Base-by-base conservation (phyloP, 2,329 filamentous ascomycete genomes). In the Aspergillus sclerotialis region DNA sequence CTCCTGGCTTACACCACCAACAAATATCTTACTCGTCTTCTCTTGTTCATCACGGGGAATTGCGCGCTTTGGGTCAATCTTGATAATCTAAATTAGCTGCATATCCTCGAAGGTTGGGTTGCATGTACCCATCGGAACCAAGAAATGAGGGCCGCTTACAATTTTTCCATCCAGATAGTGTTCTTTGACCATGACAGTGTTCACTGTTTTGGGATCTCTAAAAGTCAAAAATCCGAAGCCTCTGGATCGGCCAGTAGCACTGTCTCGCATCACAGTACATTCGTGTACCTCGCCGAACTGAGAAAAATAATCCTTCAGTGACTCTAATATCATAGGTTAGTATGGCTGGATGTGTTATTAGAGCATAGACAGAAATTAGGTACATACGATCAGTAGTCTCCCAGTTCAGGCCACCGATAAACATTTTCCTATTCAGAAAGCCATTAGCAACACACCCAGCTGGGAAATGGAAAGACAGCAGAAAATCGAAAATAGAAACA, bases 171-270 rank as follows among this genome's bases (percentile, higher is more conserved):
- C 92, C 14, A 98, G 75, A 51, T 90, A 94, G 62, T 98, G 92
- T 60, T 98, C 92, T 67, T 98, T 98, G 43, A 98, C 92, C 92
- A 98, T 98, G 45, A 98, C 92, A 48, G 88, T 94, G 60, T 98
- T 98, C 47, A 98, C 92, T 4, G 87, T 94, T 68, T 94, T 94
- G 30, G 92, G 84, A 56, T 98, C 92, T 59, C 86, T 93, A 72
- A 98, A 98, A 0, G 92, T 98, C 42, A 98, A 72, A 66, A 98
- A 98, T 18, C 92, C 92, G 52, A 98, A 98, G 15, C 92, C 92
- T 64, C 92, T 80, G 18, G 92, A 96, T 43, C 92, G 81, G 28
- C 92, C 92, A 7, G 88, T 94, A 32, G 85, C 84, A 42, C 88
- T 89, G 64, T 98, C 92, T 46, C 92, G 79, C 92, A 98, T 98